A percentile compares a stretch with the other conserved stretches of the same genome.
phyloP scores from a whole-genome alignment of 2,329 filamentous ascomycete species.

The Chrysosporium queenslandicum region DNA sequence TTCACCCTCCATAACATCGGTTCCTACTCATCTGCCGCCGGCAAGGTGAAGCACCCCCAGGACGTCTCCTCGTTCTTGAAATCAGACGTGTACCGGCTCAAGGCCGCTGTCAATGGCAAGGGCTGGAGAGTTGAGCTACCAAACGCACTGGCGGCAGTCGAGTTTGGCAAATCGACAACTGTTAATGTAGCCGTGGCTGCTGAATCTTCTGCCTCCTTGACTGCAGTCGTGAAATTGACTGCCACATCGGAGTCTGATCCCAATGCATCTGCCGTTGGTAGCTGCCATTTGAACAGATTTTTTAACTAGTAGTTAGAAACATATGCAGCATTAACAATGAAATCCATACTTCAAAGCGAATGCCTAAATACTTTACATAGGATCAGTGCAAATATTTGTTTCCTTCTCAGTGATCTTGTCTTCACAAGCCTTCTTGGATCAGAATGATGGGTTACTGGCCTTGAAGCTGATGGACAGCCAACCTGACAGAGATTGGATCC shows the following conservation, averaged over 20 bases:
- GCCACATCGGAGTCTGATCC: conserved; percentile 17
- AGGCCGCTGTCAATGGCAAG: conserved; percentile 14
- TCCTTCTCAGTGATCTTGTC: too few species aligned
- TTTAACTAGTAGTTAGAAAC: not conserved
- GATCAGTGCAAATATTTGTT: too few species aligned
- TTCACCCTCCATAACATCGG: conserved; percentile 17
- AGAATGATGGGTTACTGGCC: too few species aligned
- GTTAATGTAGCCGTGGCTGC: conserved; percentile 16
- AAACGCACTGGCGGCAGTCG: conserved; percentile 14
- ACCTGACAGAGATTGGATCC: too few species aligned
- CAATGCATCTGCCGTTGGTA: conserved; percentile 10
- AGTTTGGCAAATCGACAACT: conserved; percentile 13
- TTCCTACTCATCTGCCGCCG: conserved; percentile 8
- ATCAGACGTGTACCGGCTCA: conserved; percentile 18
- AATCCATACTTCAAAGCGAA: not conserved
- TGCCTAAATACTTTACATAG: not conserved
- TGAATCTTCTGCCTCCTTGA: conserved; percentile 5
- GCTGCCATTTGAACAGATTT: conserved; percentile 13
- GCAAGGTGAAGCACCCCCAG: conserved; percentile 12
- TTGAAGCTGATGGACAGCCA: too few species aligned
- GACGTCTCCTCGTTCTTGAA: conserved; percentile 15
- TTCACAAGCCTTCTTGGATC: too few species aligned
- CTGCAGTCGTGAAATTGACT: conserved; percentile 11
- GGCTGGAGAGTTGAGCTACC: conserved; percentile 18
- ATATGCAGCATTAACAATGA: not conserved